Evolutionary conservation across 768 basidiomycete genomes (phyloP), one percentile per base, ranked within the genome.

Genomic region (Boletus sensibilis): DNA sequence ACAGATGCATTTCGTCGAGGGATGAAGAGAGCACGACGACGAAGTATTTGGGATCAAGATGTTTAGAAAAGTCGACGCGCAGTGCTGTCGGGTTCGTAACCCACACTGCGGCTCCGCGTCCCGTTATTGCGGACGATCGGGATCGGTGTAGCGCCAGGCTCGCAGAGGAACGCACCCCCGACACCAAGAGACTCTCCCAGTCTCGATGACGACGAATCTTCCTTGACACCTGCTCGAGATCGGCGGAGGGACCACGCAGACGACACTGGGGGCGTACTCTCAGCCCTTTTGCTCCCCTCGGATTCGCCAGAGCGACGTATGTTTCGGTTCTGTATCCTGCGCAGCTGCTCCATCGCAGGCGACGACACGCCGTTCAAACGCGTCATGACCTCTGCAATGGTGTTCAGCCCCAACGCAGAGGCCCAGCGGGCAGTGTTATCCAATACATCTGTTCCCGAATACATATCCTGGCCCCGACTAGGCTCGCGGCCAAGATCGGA

Each of bases 341-440:
- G 68, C 38, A 71, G 37, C 23, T 52, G 53, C 44, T 68, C 59
- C 20, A 55, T n/a, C 14, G 62, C 69, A 50, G 61, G 42, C 4
- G 64, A 64, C 14, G 58, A 53, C 20, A 34, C 29, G 42, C 59
- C 55, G 12, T 57, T 59, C 23, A 60, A 43, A 52, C 51, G 58
- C n/a, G 62, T 53, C 11, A 52, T 53, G 12, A 57, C 50, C 50
- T 72, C 67, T 42, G 68, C 64, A 37, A 64, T 66, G 10, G 68
- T 43, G 31, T 60, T 63, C 5, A 63, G 37, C 13, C 57, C 52
- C 43, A 71, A 40, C 4, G 60, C 55, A 37, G 60, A 72, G 13
- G 70, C 66, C 68, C 68, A 70, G 14, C 57, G 67, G 42, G 68
- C 64, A 21, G 69, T 72, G 47, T 60, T 61, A 33, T 62, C 66